Evolutionary conservation across 2,329 filamentous ascomycete species (phyloP), one percentile per base, ranked within the genome.

Genomic region (Sclerotinia nivalis): DNA sequence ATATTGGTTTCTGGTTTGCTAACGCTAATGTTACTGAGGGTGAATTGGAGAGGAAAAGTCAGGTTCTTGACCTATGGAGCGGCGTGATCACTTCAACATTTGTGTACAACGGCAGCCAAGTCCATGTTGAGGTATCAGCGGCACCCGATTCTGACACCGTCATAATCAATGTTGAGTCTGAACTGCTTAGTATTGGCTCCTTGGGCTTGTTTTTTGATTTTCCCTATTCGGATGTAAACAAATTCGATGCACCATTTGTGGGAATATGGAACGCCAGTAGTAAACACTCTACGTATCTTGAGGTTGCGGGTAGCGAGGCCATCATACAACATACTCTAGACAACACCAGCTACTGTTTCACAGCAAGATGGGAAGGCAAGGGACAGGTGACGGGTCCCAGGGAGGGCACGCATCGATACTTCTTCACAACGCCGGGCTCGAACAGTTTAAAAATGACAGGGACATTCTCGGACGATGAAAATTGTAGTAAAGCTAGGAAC

Each of bases 231-330:
- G 78, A 78, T 4, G 77, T 77, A n/a, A 82, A 82, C 71, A 83
- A 84, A 69, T 83, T 81, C 37, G 80, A 83, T 61, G 80, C 81
- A 15, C 75, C 76, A 37, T 83, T 82, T 45, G 81, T 79, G 0
- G 82, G 82, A 0, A 76, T 79, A n/a, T 76, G 81, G 37, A 78
- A 82, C 25, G 81, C 80, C 25, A 79, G 80, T 0, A 68, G 75
- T 7, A 80, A 81, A 40, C 82, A 83, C 67, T 80, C 77, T 0
- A 83, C 82, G 0, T 74, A 70, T 3, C 4, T 75, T 71, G 47
- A 68, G 67, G 58, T 69, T 56, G 68, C 55, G 1, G 60, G 66
- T 2, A 69, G 73, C 0, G 62, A 72, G 31, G 78, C 78, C 0
- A 78, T 79, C 28, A 81, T 83, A 5, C 72, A 75, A 12, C 81